Evolutionary conservation across 495 filamentous ascomycete species (phyloP).

Genomic region (Neurospora tetrasperma): DNA sequence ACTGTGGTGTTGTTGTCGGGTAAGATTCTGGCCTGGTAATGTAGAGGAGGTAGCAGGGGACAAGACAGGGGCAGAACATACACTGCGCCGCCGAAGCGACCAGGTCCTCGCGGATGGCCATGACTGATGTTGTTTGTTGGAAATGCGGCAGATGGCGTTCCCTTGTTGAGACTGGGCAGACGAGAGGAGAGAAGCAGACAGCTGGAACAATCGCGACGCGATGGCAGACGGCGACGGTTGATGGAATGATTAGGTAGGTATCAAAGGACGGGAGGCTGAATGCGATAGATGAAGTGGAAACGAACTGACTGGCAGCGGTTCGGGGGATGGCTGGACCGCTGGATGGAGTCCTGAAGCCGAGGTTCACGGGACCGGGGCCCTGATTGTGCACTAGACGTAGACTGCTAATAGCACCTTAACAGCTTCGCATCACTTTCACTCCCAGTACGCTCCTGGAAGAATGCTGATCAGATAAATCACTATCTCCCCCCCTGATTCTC

Average conservation of each 20-base stretch:
- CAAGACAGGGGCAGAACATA: slow-evolving; percentile 32
- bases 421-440: background rate
- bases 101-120: slow-evolving; percentile 78
- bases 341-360: slow-evolving; percentile 1
- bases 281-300: background rate
- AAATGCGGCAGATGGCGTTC: background rate
- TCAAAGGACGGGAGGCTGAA: background rate
- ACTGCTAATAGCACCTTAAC: background rate
- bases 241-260: background rate
- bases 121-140: slow-evolving; percentile 23
- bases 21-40: background rate
- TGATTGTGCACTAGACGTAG: background rate
- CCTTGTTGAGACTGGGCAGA: background rate
- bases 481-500: background rate
- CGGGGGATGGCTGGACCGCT: background rate
- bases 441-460: background rate
- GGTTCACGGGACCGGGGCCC: background rate
- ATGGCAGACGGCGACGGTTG: background rate
- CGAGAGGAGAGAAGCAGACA: background rate
- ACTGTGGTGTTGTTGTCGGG: slow-evolving; percentile 43
- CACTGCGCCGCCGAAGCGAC: slow-evolving; percentile 58
- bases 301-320: background rate
- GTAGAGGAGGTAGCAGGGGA: slow-evolving; percentile 1
- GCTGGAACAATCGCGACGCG: background rate
- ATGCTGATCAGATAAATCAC: background rate